A percentile compares a stretch with the other conserved stretches of the same genome.
Evolutionary conservation across 2,329 filamentous ascomycete genomes (phyloP).

Genomic region (Scedosporium aurantiacum): DNA sequence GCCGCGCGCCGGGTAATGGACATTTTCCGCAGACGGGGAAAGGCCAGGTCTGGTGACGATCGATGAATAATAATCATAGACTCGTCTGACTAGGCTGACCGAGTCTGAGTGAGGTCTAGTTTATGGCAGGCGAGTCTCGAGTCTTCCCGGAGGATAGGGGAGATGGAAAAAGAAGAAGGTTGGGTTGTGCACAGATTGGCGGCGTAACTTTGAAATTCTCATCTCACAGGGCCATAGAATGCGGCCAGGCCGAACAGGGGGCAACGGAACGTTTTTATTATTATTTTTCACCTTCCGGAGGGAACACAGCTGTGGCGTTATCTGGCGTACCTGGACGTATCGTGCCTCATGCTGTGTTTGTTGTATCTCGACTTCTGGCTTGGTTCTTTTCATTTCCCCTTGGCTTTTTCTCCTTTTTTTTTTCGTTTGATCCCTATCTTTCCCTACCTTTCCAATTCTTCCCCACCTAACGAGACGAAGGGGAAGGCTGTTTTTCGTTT

Average conservation of each 20-base stretch:
- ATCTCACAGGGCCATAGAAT: neutral
- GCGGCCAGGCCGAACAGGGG: neutral
- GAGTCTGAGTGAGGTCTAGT: neutral
- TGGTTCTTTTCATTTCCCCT: conserved; percentile 5
- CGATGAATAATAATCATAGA: conserved; percentile 15
- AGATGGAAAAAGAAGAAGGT: neutral
- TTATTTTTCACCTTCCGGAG: neutral
- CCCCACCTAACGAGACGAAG: too few species aligned
- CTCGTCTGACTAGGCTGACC: neutral
- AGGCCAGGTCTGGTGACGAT: conserved; percentile 53
- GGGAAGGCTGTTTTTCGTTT: too few species aligned
- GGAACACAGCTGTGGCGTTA: neutral
- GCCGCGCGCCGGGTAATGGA: conserved; percentile 94
- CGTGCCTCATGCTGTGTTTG: conserved; percentile 6
- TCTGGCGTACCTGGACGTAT: conserved; percentile 1
- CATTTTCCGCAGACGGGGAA: conserved; percentile 83
- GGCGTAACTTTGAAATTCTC: neutral
- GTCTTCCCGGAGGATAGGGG: neutral
- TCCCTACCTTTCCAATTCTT: too few species aligned
- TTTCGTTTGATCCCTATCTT: neutral
- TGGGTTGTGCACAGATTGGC: neutral
- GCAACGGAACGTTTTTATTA: neutral
- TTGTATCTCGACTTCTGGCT: conserved; percentile 4
- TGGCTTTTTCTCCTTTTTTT: neutral
- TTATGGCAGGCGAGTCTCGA: neutral